Percentiles rank a stretch among this genome's conserved stretches.
Evolutionary conservation across 2,329 filamentous ascomycete genomes (phyloP).

Genomic region (Cladosporium sp.): DNA sequence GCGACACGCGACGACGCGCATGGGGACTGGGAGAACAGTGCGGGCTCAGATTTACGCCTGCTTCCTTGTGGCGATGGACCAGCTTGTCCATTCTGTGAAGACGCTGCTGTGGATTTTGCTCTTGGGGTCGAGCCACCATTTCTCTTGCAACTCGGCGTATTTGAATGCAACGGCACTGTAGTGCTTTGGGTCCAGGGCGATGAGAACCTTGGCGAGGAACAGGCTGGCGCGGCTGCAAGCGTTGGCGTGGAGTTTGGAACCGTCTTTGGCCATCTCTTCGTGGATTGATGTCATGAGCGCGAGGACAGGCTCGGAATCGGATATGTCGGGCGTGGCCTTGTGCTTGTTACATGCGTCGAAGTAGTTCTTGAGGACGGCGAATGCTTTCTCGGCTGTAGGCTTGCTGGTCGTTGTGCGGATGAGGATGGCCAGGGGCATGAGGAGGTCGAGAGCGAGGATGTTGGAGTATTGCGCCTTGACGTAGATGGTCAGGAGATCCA

Average conservation of each 20-base stretch:
- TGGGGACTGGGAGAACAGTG: too few relatives aligned
- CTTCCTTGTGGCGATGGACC: constrained; percentile 32
- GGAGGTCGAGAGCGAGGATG: constrained; percentile 60
- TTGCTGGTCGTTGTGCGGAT: constrained; percentile 73
- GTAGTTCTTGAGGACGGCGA: constrained; percentile 66
- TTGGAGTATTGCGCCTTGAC: constrained; percentile 71
- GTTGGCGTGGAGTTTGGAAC: constrained; percentile 65
- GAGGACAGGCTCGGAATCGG: constrained; percentile 40
- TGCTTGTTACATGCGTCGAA: constrained; percentile 57
- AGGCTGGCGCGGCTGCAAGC: constrained; percentile 70
- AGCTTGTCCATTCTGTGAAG: constrained; percentile 46
- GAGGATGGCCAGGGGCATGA: constrained; percentile 72
- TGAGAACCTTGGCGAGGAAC: constrained; percentile 59
- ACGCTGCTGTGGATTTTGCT: constrained; percentile 38
- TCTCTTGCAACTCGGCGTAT: constrained; percentile 40
- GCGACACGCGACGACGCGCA: neutral
- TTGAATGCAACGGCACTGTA: constrained; percentile 36
- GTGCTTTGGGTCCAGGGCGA: constrained; percentile 41
- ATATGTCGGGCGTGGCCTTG: constrained; percentile 32
- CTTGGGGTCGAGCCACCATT: constrained; percentile 40
- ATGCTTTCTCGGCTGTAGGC: constrained; percentile 68
- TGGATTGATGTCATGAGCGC: constrained; percentile 64
- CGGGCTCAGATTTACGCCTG: constrained; percentile 7
- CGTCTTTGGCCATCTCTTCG: constrained; percentile 57
- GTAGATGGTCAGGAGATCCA: constrained; percentile 83